These are phyloP conservation scores for Suillus subluteus DNA, from an alignment of 768 basidiomycete species.

Conservation along the genomic window DNA sequence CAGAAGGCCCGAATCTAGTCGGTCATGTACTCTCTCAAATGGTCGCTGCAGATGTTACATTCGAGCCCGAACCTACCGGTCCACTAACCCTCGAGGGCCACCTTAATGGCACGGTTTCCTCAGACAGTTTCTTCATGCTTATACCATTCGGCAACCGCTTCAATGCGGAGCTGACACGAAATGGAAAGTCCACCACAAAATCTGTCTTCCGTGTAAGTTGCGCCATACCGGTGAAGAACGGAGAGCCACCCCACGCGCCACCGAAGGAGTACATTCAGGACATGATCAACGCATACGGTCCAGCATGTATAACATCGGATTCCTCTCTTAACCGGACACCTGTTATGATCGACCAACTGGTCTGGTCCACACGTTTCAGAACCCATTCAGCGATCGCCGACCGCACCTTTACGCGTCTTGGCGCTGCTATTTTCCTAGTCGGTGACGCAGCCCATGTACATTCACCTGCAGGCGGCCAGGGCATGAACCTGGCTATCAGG, in stretches of 20 bases:
- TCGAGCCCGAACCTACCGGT: conserved; percentile 33
- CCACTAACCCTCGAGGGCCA: conserved; percentile 17
- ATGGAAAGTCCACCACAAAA: conserved; percentile 3
- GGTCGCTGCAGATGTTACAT: conserved; percentile 50
- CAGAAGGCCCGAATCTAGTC: conserved; percentile 32
- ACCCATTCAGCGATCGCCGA: conserved; percentile 46
- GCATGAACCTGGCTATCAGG: conserved; percentile 62
- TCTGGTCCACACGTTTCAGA: conserved; percentile 48
- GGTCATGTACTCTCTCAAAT: conserved; percentile 37
- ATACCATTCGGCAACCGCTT: conserved; percentile 33
- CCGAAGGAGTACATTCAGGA: conserved; percentile 10
- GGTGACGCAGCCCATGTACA: conserved; percentile 57
- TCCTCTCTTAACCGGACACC: conserved; percentile 23
- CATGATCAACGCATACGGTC: conserved; percentile 6
- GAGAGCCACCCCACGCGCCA: conserved; percentile 31
- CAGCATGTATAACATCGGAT: conserved; percentile 1
- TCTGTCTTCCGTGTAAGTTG: conserved; percentile 41
- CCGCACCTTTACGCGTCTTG: conserved; percentile 35
- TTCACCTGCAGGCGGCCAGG: conserved; percentile 58
- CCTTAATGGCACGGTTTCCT: conserved; percentile 24
- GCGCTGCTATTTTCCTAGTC: conserved; percentile 23
- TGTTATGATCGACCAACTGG: conserved; percentile 34
- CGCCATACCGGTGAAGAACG: conserved; percentile 34
- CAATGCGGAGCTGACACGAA: neutral
- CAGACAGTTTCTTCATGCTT: conserved; percentile 36